Evolutionary conservation across 2,329 filamentous ascomycete genomes (phyloP), one percentile per base, ranked within the genome.

Genomic region (Trichoderma koningiopsis): DNA sequence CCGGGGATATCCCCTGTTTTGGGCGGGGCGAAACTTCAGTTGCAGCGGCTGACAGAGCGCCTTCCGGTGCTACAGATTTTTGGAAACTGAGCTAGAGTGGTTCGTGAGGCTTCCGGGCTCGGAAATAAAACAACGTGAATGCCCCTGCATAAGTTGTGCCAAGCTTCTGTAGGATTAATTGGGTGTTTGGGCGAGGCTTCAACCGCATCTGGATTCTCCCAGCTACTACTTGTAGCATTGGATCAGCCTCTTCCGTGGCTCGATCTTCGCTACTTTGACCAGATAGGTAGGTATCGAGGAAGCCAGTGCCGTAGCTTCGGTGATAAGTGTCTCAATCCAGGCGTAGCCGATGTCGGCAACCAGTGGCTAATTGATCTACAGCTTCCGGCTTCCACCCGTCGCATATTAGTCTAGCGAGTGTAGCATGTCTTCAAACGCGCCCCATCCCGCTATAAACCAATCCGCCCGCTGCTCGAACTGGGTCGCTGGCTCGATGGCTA

Each of bases 41-140:
- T 35, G 33, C 33, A 14, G 52, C 52, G 52, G 52, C 62, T 65
- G 52, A 65, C 52, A 47, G 47, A 37, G 7, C 49, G 61, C 33
- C 61, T 22, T 64, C 47, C 33, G 29, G 53, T 47, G 27, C n/a
- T 27, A n/a, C 27, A 8, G 27, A 65, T 40, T 64, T 64, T 56
- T 65, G 52, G 35, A 65, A 65, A 37, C 35, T 27, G 35, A n/a
- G 62, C 62, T 65, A 65, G 49, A 47, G 52, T 43, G 52, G 35
- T 65, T 65, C 24, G 62, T 53, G 33, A 53, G 62, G 56, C 49
- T 56, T 55, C 62, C 62, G 62, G 62, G 49, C 53, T 65, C 62
- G 62, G 62, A 65, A 65, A 56, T 56, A 31, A 65, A 43, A 27
- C 62, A 43, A 27, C 61, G 33, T 35, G 33, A 64, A 31, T 33